phyloP scores from a whole-genome alignment of 2,329 filamentous ascomycete species.

The Fusarium burgessii region DNA sequence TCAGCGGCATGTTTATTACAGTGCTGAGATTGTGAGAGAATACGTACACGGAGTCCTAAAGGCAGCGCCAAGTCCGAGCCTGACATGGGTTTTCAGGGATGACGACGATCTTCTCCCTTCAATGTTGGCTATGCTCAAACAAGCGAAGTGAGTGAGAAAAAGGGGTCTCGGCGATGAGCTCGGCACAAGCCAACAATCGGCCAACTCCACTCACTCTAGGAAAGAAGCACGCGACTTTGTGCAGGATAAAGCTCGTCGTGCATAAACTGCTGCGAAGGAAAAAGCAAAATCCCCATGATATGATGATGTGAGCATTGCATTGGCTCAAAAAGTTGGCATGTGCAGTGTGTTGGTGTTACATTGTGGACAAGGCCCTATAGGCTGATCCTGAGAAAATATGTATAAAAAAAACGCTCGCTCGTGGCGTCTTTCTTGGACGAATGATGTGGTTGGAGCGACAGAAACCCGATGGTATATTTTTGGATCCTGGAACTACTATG shows the following conservation, averaged over 20 bases:
- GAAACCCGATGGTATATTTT: constrained; percentile 10
- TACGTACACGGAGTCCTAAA: constrained; percentile 9
- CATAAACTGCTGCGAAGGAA: constrained; percentile 35
- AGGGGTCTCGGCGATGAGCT: constrained; percentile 41
- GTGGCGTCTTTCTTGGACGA: constrained; percentile 41
- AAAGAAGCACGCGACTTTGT: constrained; percentile 44
- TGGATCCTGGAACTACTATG: constrained; percentile 23
- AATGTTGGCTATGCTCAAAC: constrained; percentile 26
- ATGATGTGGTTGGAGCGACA: constrained; percentile 36
- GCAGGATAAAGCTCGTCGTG: constrained; percentile 33
- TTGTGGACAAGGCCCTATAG: constrained; percentile 18
- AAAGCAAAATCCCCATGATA: constrained; percentile 36
- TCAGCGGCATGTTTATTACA: constrained; percentile 27
- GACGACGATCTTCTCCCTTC: constrained; percentile 36
- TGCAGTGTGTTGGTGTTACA: constrained; percentile 33
- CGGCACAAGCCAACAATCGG: constrained; percentile 32
- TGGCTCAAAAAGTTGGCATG: constrained; percentile 9
- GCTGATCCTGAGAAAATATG: constrained; percentile 28
- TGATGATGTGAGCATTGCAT: constrained; percentile 29
- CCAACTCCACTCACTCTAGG: constrained; percentile 26
- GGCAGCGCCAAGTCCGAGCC: constrained; percentile 26
- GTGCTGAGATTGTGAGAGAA: constrained; percentile 10
- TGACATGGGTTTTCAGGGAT: constrained; percentile 28
- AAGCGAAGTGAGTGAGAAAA: constrained; percentile 40
- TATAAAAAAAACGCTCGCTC: constrained; percentile 24